Base-by-base conservation (phyloP, 345 rosid genomes). In the Linum usitatissimum region DNA sequence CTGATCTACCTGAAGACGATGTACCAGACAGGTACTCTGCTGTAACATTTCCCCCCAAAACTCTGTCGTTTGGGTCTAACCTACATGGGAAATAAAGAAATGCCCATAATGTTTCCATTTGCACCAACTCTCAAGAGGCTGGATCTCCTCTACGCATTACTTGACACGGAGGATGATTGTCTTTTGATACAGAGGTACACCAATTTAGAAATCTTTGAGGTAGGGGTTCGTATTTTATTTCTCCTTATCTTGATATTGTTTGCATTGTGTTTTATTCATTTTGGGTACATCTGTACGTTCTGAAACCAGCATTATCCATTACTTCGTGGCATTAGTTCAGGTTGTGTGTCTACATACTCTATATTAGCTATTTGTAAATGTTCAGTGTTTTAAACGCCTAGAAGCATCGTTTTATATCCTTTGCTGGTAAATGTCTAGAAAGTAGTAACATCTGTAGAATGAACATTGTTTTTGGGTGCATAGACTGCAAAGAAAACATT, bases 181-280 rank as follows among this genome's bases (percentile, higher is more conserved):
- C 53, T 66, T 30, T 78, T 93, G 66, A 84, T 93, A 72, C 85
- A 84, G 67, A 77, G 59, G 71, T 93, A 96, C 74, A 88, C 90
- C 71, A 83, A 87, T 78, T 70, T 93, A 67, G 97, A 93, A 82
- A 80, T 87, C 80, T 90, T 93, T 9, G 97, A 93, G 98, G 98
- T 92, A 81, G 13, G 62, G 38, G 61, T 56, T 23, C 2, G 28
- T 9, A 30, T 62, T 48, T 6, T 51, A 20, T 67, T 39, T 36
- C 55, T 66, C 31, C n/a, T 62, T 36, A n/a, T 57, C 18, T 53
- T 49, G 19, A 34, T 28, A 5, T 14, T 42, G 60, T 64, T 12
- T 13, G 64, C 23, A 39, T n/a, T 36, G 15, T 10, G 2, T 45
- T 45, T 45, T 45, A 9, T 45, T 15, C 14, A 6, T 6, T 34